Percentiles rank a stretch among this genome's conserved stretches.
These are phyloP conservation scores for Triticum timopheevii DNA, from an alignment of 176 grass and related monocot genomes.

Conservation along the genomic window DNA sequence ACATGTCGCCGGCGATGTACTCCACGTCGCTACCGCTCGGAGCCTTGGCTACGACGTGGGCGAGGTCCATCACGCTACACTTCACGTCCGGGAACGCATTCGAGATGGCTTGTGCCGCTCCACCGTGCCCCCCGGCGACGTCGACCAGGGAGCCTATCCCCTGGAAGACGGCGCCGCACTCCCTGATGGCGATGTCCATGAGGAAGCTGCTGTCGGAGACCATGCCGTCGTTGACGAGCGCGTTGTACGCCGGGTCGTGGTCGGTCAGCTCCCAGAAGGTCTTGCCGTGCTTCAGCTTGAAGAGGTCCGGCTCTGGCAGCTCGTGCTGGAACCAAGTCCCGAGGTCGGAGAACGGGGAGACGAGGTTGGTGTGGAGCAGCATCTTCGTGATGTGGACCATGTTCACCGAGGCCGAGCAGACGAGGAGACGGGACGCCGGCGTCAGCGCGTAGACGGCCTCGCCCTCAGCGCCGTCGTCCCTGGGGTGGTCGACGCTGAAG, in stretches of 20 bases:
- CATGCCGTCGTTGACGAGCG: conserved; percentile 36
- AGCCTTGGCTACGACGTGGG: conserved; percentile 28
- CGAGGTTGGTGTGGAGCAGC: not conserved
- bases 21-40: not conserved
- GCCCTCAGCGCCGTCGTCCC: not conserved
- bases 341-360: not conserved
- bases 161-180: conserved; percentile 18
- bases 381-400: not conserved
- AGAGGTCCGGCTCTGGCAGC: not conserved
- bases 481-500: not conserved
- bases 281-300: not conserved
- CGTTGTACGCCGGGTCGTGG: not conserved
- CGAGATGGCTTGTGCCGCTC: not conserved
- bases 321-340: conserved; percentile 13
- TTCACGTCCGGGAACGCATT: conserved; percentile 26
- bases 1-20: too few species aligned
- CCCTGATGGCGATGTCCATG: conserved; percentile 14
- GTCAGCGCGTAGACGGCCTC: conserved; percentile 22
- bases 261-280: conserved; percentile 24
- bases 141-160: conserved; percentile 46
- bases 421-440: not conserved
- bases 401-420: not conserved
- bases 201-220: conserved; percentile 25
- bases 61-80: conserved; percentile 30
- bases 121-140: conserved; percentile 40